Conservation (phyloP, 257 asterid genomes). For the Osmanthus fragrans region DNA sequence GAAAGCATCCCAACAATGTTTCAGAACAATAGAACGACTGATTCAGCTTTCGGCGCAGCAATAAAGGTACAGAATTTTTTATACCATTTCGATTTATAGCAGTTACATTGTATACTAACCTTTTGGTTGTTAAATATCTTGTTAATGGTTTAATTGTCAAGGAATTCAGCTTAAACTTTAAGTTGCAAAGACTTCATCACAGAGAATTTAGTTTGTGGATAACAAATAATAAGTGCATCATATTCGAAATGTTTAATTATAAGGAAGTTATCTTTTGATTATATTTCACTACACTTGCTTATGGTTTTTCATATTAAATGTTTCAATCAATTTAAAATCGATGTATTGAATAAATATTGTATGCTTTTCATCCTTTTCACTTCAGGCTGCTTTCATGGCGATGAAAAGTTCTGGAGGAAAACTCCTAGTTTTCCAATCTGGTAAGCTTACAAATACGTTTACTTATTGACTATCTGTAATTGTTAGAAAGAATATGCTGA, state of each 20-base stretch:
- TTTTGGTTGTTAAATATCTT: not conserved
- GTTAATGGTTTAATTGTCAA: not conserved
- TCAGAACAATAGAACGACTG: slow-evolving; percentile 73
- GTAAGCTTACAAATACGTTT: slow-evolving; percentile 14
- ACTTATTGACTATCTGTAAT: not conserved
- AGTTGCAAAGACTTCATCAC: not conserved
- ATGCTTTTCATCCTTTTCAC: slow-evolving; percentile 19
- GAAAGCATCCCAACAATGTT: slow-evolving; percentile 93
- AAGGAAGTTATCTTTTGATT: not conserved
- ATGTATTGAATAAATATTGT: not conserved
- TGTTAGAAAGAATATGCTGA: slow-evolving; percentile 14
- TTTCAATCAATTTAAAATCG: not conserved
- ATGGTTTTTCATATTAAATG: not conserved
- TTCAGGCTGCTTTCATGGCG: slow-evolving; percentile 95
- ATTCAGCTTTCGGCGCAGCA: slow-evolving; percentile 96
- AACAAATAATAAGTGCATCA: not conserved
- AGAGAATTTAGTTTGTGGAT: not conserved
- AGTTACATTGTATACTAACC: not conserved
- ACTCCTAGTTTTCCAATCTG: slow-evolving; percentile 13
- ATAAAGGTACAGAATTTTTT: slow-evolving; percentile 54
- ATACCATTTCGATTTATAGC: not conserved
- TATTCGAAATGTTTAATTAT: not conserved
- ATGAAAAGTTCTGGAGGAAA: slow-evolving; percentile 55
- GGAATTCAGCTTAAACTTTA: not conserved
- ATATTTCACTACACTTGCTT: not conserved